Conservation (phyloP, 2,329 filamentous ascomycete species). For the Sclerotinia trifoliorum region DNA sequence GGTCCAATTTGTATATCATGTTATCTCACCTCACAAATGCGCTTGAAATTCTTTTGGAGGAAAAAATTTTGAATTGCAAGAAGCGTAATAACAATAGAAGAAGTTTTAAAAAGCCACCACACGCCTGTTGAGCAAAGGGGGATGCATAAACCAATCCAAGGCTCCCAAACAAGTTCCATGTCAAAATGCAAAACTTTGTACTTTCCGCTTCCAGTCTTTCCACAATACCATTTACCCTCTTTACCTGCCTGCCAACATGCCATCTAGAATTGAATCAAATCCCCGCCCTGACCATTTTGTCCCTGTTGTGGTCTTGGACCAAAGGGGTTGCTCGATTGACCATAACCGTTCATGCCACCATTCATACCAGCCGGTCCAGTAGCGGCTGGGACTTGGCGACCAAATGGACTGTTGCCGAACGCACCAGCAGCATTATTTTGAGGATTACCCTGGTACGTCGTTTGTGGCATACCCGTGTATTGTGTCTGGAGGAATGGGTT, state of each 20-base stretch:
- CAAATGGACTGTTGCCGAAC: conserved; percentile 31
- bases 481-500: conserved; percentile 88
- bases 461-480: conserved; percentile 72
- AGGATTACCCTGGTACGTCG: conserved; percentile 51
- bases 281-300: conserved; percentile 41
- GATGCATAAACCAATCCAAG: conserved; percentile 17
- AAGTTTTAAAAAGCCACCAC: conserved; percentile 22
- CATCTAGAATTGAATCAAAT: conserved; percentile 39
- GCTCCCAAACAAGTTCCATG: conserved; percentile 10
- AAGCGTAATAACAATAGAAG: conserved; percentile 22
- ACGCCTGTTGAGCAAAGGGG: conserved; percentile 17
- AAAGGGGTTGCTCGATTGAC: conserved; percentile 53
- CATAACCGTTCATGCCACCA: conserved; percentile 46
- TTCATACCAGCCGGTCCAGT: conserved; percentile 58
- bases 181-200: conserved; percentile 25
- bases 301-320: conserved; percentile 52
- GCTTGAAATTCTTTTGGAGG: conserved; percentile 21
- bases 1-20: conserved; percentile 23
- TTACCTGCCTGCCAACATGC: neutral
- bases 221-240: neutral
- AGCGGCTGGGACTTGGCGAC: conserved; percentile 52
- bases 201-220: conserved; percentile 13
- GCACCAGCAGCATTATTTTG: conserved; percentile 41
- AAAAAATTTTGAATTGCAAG: conserved; percentile 1
- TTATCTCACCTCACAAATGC: conserved; percentile 25